Evolutionary conservation across 1,284 basidiomycete genomes (phyloP), one percentile per base, ranked within the genome.

Genomic region (Tilletia caries): DNA sequence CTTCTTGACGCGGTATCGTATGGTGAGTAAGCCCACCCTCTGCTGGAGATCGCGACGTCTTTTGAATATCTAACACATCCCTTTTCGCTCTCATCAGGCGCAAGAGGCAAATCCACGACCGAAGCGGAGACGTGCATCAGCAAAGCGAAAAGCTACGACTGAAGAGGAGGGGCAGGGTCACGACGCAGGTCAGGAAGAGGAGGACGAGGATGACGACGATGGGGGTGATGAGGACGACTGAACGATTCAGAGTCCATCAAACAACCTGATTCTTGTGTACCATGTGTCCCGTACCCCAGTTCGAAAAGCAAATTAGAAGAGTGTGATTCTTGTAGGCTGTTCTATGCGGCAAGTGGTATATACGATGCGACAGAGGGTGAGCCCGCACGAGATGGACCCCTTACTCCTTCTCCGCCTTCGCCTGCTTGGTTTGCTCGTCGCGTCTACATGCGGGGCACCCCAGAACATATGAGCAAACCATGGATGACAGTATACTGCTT

Each of bases 1-100:
- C 66, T 92, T 95, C 84, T 84, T 95, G 58, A 89, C 91, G 13
- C 95, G 95, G 84, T 88, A 95, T 78, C 85, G 94, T 73, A 90
- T 92, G 88, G 93, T 91, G 76, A 78, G 88, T 85, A 3, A 12
- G 25, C 52, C 25, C 20, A 2, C 2, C 46, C 46, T 70, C 68
- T 65, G 67, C 69, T 70, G 64, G 75, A 81, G 52, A 71, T 12
- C 48, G 20, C 25, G 3, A n/a, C 10, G 8, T 27, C 8, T 50
- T 8, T 8, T 50, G 48, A 41, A 50, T 4, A 20, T n/a, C n/a
- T n/a, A n/a, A 50, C 20, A 20, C 25, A 13, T 20, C 48, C 20
- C n/a, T 1, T 50, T 20, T n/a, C 8, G 8, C 48, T 8, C 48
- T 50, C 48, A 50, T 25, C 58, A 62, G 58, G 29, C 58, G 3